Percentiles rank a stretch among this genome's conserved stretches.
Evolutionary conservation across 2,329 filamentous ascomycete species (phyloP).

Genomic region (Trichoderma gracile): DNA sequence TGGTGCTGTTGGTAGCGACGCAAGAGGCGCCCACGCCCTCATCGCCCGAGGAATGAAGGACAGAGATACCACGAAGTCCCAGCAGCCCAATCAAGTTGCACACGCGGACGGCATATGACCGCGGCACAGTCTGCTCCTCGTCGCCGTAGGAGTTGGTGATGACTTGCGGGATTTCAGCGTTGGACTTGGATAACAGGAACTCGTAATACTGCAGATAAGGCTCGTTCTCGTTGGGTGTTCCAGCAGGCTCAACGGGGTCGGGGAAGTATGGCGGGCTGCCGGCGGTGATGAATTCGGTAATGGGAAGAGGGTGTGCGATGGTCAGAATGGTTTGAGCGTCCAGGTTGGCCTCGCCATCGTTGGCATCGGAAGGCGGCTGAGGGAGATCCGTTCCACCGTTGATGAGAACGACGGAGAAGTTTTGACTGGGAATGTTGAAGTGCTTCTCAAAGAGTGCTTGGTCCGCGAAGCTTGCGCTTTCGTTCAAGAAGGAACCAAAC

Average conservation of each 20-base stretch:
- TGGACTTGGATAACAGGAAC: constrained; percentile 47
- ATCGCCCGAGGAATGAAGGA: constrained; percentile 55
- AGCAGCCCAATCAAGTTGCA: constrained; percentile 56
- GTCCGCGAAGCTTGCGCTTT: constrained; percentile 24
- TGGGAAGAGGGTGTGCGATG: constrained; percentile 26
- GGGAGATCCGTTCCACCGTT: constrained; percentile 16
- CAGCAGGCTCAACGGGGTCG: constrained; percentile 3
- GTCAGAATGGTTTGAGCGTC: constrained; percentile 26
- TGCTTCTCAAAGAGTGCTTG: constrained; percentile 13
- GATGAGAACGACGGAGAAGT: constrained; percentile 25
- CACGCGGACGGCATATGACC: constrained; percentile 52
- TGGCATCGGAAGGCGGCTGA: constrained; percentile 6
- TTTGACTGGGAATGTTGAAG: constrained; percentile 4
- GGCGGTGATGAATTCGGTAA: constrained; percentile 22
- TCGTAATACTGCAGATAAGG: constrained; percentile 58
- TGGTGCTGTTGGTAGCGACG: constrained; percentile 24
- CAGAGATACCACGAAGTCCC: constrained; percentile 52
- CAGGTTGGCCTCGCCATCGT: constrained; percentile 27
- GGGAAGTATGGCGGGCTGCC: constrained; percentile 11
- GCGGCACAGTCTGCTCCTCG: constrained; percentile 57
- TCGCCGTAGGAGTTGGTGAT: constrained; percentile 61
- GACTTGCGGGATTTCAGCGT: constrained; percentile 54
- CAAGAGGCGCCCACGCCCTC: constrained; percentile 48
- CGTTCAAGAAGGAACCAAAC: constrained; percentile 26
- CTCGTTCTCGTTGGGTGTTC: constrained; percentile 46